Evolutionary conservation across 768 basidiomycete genomes (phyloP).

Genomic region (Daedaleopsis nitida): DNA sequence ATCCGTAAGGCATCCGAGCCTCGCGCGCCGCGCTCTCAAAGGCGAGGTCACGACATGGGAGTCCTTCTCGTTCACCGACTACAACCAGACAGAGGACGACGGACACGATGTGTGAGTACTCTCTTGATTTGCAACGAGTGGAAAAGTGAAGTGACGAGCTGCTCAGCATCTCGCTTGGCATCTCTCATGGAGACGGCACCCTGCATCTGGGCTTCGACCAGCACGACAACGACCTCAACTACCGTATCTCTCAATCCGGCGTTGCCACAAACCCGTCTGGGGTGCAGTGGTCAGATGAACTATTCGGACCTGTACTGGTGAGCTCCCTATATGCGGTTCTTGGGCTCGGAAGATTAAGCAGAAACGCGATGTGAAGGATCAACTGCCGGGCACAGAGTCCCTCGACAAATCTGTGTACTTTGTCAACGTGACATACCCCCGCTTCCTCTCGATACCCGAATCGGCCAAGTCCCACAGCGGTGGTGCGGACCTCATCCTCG

Average conservation of each 20-base stretch:
- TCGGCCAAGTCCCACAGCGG: not conserved
- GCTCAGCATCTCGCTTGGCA: slow-evolving; percentile 37
- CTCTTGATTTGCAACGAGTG: not conserved
- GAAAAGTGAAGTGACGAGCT: not conserved
- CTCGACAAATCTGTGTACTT: slow-evolving; percentile 35
- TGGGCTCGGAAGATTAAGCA: not conserved
- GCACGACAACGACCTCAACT: slow-evolving; percentile 38
- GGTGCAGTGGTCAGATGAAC: slow-evolving; percentile 25
- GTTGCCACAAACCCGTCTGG: slow-evolving; percentile 32
- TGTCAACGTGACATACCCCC: slow-evolving; percentile 40
- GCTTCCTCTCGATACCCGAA: slow-evolving; percentile 28
- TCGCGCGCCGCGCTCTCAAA: slow-evolving; percentile 29
- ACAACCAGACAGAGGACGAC: slow-evolving; percentile 40
- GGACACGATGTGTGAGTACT: slow-evolving; percentile 36
- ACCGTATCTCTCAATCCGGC: slow-evolving; percentile 33
- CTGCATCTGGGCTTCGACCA: slow-evolving; percentile 40
- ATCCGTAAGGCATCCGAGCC: slow-evolving; percentile 31
- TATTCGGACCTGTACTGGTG: slow-evolving; percentile 33
- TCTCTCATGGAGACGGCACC: slow-evolving; percentile 39
- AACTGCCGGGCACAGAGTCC: slow-evolving; percentile 36
- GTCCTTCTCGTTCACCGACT: slow-evolving; percentile 35
- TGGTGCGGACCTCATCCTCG: slow-evolving; percentile 34
- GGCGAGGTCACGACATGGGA: slow-evolving; percentile 25
- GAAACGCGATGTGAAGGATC: slow-evolving; percentile 23
- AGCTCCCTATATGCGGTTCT: not conserved